Evolutionary conservation across 331 rosid genomes (phyloP).

Genomic region (Erythrophleum ivorense): DNA sequence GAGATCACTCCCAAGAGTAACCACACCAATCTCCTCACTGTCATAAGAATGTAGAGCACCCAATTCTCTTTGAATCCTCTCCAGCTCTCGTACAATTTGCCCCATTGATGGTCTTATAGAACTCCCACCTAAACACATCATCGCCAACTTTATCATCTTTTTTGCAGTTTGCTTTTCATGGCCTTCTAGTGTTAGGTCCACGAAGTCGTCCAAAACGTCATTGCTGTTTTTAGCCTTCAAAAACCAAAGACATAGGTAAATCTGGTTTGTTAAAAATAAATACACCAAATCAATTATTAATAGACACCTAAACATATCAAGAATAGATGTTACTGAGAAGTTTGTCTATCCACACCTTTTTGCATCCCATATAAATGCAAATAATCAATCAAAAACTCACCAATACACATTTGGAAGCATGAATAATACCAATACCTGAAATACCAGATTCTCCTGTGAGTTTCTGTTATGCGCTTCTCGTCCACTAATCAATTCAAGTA

Average conservation of each 20-base stretch:
- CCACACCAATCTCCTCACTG: constrained; percentile 58
- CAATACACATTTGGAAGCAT: neutral
- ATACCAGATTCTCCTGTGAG: constrained; percentile 45
- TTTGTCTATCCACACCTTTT: too few species aligned
- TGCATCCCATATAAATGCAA: too few species aligned
- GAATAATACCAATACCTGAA: constrained; percentile 54
- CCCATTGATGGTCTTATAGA: constrained; percentile 58
- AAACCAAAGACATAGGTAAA: neutral
- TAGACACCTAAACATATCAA: too few species aligned
- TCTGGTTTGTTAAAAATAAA: too few species aligned
- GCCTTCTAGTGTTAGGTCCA: constrained; percentile 51
- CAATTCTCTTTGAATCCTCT: constrained; percentile 51
- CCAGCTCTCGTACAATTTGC: constrained; percentile 54
- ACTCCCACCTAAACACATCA: constrained; percentile 47
- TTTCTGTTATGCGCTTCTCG: constrained; percentile 52
- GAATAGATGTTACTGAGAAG: too few species aligned
- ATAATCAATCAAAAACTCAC: too few species aligned
- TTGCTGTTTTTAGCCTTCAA: constrained; percentile 53
- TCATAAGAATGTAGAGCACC: constrained; percentile 48
- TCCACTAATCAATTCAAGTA: constrained; percentile 72
- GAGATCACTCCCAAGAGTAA: constrained; percentile 83
- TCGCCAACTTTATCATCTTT: constrained; percentile 51
- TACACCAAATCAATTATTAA: neutral
- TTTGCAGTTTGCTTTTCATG: constrained; percentile 46
- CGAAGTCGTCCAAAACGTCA: constrained; percentile 41